phyloP scores from a whole-genome alignment of 2,329 filamentous ascomycete genomes.

The Leptosphaerulina australis region DNA sequence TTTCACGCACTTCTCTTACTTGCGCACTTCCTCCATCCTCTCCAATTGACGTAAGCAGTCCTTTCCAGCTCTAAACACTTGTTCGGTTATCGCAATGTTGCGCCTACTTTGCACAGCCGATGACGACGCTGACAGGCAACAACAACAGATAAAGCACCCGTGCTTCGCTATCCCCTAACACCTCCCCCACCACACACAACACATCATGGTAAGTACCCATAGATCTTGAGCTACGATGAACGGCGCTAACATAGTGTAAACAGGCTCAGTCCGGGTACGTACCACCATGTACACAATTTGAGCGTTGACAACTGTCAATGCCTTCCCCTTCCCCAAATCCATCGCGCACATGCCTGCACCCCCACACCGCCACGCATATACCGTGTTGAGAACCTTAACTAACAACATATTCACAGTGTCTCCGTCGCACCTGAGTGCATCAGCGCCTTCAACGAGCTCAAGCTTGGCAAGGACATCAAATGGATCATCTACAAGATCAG shows the following conservation, averaged over 20 bases:
- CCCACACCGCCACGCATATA: constrained; percentile 5
- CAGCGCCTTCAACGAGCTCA: constrained; percentile 75
- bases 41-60: constrained; percentile 37
- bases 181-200: constrained; percentile 29
- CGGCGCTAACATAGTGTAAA: constrained; percentile 25
- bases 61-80: constrained; percentile 25
- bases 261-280: constrained; percentile 55
- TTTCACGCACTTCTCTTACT: constrained; percentile 23
- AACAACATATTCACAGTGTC: constrained; percentile 61
- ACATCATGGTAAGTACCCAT: constrained; percentile 44
- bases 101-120: constrained; percentile 27
- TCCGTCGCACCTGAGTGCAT: constrained; percentile 74
- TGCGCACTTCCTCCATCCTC: constrained; percentile 27
- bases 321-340: constrained; percentile 17
- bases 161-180: constrained; percentile 26
- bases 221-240: not conserved
- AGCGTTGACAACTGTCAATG: constrained; percentile 19
- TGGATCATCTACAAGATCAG: constrained; percentile 89
- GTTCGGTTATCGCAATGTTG: constrained; percentile 10
- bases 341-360: constrained; percentile 17
- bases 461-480: constrained; percentile 77
- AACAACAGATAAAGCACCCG: constrained; percentile 44
- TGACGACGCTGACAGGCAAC: constrained; percentile 49
- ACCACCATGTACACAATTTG: constrained; percentile 21
- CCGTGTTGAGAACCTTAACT: constrained; percentile 15